A percentile compares a stretch with the other conserved stretches of the same genome.
Evolutionary conservation across 176 grass and related monocot species (phyloP).

Genomic region (Bolboschoenus planiculmis): DNA sequence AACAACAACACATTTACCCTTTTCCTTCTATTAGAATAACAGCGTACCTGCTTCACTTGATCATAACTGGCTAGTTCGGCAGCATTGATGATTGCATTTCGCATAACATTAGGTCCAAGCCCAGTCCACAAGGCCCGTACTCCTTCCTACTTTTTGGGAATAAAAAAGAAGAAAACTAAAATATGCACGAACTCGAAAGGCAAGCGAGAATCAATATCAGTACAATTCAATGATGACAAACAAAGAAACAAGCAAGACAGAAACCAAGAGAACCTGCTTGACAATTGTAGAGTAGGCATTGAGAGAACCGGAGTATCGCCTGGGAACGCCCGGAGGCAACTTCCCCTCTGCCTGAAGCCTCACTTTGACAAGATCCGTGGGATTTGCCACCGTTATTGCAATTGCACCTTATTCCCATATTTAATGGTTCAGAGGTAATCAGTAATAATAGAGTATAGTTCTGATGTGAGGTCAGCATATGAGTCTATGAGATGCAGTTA

Average conservation of each 20-base stretch:
- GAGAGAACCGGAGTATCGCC: conserved; percentile 67
- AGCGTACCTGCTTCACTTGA: conserved; percentile 77
- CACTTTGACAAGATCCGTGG: conserved; percentile 94
- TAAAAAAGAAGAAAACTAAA: not conserved
- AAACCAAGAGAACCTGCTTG: conserved; percentile 36
- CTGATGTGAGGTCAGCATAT: too few relatives aligned
- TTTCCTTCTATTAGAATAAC: not conserved
- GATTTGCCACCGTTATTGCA: conserved; percentile 80
- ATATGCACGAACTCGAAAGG: not conserved
- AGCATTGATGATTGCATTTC: conserved; percentile 87
- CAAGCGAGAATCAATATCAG: not conserved
- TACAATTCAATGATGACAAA: not conserved
- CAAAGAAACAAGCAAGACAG: not conserved
- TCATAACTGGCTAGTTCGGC: conserved; percentile 96
- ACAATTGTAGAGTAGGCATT: conserved; percentile 76
- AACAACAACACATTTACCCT: not conserved
- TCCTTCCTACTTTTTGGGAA: conserved; percentile 51
- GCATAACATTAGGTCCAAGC: conserved; percentile 68
- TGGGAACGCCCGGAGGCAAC: conserved; percentile 54
- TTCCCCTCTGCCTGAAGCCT: conserved; percentile 87
- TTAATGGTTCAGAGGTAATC: not conserved
- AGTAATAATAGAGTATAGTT: not conserved
- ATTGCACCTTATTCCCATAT: conserved; percentile 56
- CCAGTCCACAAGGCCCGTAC: conserved; percentile 67
- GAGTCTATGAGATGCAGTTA: not conserved